Evolutionary conservation across 208 protist genomes (phyloP).

Genomic region (Crithidia brevicula): DNA sequence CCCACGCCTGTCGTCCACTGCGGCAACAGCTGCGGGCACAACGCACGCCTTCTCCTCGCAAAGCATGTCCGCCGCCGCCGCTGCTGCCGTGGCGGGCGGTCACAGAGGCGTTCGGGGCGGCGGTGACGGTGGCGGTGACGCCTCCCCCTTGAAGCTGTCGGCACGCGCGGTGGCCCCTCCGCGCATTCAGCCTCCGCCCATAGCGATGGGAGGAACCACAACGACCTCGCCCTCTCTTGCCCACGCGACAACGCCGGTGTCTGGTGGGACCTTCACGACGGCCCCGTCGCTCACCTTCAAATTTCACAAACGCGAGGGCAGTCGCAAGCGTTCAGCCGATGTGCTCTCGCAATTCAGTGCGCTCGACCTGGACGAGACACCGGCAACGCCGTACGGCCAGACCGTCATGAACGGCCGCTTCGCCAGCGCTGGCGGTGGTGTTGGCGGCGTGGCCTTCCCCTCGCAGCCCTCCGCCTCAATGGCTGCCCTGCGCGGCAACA

Average conservation of each 20-base stretch:
- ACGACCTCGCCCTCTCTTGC: not conserved
- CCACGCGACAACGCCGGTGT: not conserved
- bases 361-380: constrained; percentile 65
- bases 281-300: constrained; percentile 28
- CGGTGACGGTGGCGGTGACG: not conserved
- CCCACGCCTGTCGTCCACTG: not conserved
- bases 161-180: not conserved
- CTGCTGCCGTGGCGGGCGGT: not conserved
- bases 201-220: too few relatives aligned
- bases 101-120: too few relatives aligned
- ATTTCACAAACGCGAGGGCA: constrained; percentile 40
- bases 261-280: not conserved
- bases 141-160: constrained; percentile 5
- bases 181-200: not conserved
- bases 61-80: too few relatives aligned
- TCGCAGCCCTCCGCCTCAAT: constrained; percentile 33
- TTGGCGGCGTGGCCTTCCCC: constrained; percentile 16
- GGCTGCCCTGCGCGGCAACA: not conserved
- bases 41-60: not conserved
- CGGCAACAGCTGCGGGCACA: not conserved
- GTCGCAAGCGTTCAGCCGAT: constrained; percentile 63
- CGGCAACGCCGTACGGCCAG: constrained; percentile 23
- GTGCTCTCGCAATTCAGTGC: constrained; percentile 77
- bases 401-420: constrained; percentile 11
- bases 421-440: constrained; percentile 6